Evolutionary conservation across 371 early-diverging fungal genomes (phyloP), one percentile per base, ranked within the genome.

Genomic region (Mucor sp.): DNA sequence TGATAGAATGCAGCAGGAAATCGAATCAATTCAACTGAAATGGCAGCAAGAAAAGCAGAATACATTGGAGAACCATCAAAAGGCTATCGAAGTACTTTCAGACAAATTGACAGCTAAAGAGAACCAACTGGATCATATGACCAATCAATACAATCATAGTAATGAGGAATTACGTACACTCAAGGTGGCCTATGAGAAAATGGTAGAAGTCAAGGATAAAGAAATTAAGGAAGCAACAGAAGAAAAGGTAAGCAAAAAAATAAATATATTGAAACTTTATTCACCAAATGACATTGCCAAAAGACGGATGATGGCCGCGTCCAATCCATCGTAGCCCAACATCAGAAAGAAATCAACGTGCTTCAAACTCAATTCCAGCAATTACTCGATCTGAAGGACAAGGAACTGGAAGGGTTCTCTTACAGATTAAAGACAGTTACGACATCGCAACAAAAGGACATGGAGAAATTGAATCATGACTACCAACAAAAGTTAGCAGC

Each of bases 331-430:
- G 83, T 78, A 21, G 12, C 66, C 55, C 78, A 81, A 43, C 84
- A 84, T 60, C 75, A 81, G 41, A 77, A 81, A 50, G 81, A 81
- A 44, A 68, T 84, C 56, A 74, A 76, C 32, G 73, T 77, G 1
- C 71, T 81, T 47, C 81, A 84, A 28, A 71, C 73, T 14, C 80
- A 78, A 37, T 82, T 74, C 53, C 77, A 82, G 48, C 65, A 71
- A n/a, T 48, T 79, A 39, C 63, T 82, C 15, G 79, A 77, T 61
- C 65, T 71, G 58, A 82, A 82, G 57, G 84, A 81, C 50, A 74
- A 77, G 62, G 82, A 84, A 30, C 60, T 84, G 17, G 74, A 77
- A 63, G 76, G 80, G 2, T 77, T 77, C 39, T 72, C 77, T 17
- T 80, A 81, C 32, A 75, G 80, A 9, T 55, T 81, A 14, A 73